Evolutionary conservation across 805 yeast species (phyloP), one percentile per base, ranked within the genome.

Genomic region (Suhomyces sp.): DNA sequence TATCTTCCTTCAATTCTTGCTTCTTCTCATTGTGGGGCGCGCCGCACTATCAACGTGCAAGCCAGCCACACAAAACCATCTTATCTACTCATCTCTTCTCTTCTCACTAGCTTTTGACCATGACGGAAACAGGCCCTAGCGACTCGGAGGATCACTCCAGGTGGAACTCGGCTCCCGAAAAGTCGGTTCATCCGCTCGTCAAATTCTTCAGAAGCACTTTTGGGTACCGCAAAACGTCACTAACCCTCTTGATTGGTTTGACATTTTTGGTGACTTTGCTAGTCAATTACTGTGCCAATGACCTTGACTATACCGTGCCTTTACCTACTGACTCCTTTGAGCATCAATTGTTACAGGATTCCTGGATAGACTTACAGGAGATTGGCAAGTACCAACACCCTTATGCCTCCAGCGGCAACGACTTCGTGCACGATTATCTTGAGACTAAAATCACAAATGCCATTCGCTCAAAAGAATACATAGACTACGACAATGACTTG

Each of bases 361-460:
- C 75, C 13, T 92, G 97, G 97, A 55, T 68, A 2, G 88, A 86
- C 60, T 73, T 92, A 46, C 96, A 90, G 64, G 64, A 69, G 3
- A 84, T 92, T 9, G 86, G 94, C 0, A 60, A 69, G 29, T 64
- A 76, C 24, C 84, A 83, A 49, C 97, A 92, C 68, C 90, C 97
- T 0, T 92, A 87, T 67, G 82, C 83, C 21, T 85, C 96, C 0
- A 82, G 74, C 52, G 88, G 85, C 12, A 91, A 89, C 67, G 93
- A 86, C 65, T 74, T 73, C 27, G 90, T 91, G 12, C 93, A 87
- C 65, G 85, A 83, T 57, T 87, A 84, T 61, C 65, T 92, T 41
- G 66, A 70, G 46, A 55, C 76, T 22, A 55, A 65, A 4, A 73
- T 83, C 55, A 78, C 81, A 3, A 25, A 39, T 15, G 48, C 49